These are phyloP conservation scores for Cystofilobasidium ferigula DNA, from an alignment of 768 basidiomycete genomes.

Conservation along the genomic window DNA sequence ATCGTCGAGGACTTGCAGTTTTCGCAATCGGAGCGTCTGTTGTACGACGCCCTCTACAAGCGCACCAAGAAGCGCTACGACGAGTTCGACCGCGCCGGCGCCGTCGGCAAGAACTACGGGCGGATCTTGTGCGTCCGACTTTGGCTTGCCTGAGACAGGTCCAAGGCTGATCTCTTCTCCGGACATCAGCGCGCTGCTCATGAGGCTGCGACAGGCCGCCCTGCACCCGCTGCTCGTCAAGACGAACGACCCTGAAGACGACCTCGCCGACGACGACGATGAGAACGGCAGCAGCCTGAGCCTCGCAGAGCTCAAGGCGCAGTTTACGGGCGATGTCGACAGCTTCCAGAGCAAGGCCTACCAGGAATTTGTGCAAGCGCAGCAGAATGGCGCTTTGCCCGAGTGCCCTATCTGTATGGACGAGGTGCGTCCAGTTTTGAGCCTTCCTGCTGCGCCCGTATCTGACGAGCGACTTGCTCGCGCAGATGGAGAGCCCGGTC, in stretches of 20 bases:
- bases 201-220: slow-evolving; percentile 67
- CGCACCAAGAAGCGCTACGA: slow-evolving; percentile 72
- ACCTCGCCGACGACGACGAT: slow-evolving; percentile 37
- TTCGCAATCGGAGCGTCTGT: slow-evolving; percentile 54
- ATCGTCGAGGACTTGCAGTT: slow-evolving; percentile 66
- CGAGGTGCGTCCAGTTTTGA: slow-evolving; percentile 25
- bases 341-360: slow-evolving; percentile 15
- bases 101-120: slow-evolving; percentile 56
- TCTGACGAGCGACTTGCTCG: neutral
- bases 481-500: slow-evolving; percentile 51
- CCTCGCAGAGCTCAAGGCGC: slow-evolving; percentile 13
- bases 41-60: slow-evolving; percentile 64
- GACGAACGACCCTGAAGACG: slow-evolving; percentile 40
- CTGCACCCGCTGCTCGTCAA: slow-evolving; percentile 78
- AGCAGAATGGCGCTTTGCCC: slow-evolving; percentile 39
- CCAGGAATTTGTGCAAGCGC: slow-evolving; percentile 1
- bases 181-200: slow-evolving; percentile 14
- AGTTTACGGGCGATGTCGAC: slow-evolving; percentile 24
- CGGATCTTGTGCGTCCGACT: slow-evolving; percentile 17
- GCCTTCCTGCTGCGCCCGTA: neutral
- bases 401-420: slow-evolving; percentile 80
- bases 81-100: slow-evolving; percentile 61
- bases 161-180: neutral
- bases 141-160: neutral
- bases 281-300: neutral